Conservation (phyloP, 2,329 filamentous ascomycete species). For the Colletotrichum sp. region DNA sequence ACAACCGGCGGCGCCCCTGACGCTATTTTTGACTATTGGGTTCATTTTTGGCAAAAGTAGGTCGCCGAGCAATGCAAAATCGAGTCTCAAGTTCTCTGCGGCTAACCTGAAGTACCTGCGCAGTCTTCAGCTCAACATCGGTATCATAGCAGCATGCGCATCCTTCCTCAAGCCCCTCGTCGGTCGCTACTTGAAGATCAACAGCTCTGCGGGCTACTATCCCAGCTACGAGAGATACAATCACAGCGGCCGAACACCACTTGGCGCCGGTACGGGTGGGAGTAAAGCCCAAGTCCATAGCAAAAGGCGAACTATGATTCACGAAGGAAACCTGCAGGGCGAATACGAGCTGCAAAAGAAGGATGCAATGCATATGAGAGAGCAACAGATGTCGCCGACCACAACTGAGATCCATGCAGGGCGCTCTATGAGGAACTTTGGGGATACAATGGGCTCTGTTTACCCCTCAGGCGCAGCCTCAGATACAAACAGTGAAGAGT, state of each 20-base stretch:
- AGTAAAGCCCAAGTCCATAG: neutral
- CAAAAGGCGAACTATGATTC: neutral
- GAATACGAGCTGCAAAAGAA: neutral
- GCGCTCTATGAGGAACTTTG: neutral
- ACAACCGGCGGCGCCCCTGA: conserved; percentile 30
- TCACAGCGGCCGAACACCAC: neutral
- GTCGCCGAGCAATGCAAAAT: neutral
- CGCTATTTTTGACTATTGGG: neutral
- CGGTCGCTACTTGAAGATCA: conserved; percentile 28
- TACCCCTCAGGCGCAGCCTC: neutral
- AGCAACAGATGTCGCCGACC: neutral
- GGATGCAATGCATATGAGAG: neutral
- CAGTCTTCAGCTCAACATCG: conserved; percentile 44
- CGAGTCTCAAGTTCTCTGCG: neutral
- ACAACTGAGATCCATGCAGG: neutral
- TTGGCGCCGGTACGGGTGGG: neutral
- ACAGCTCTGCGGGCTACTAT: conserved; percentile 16
- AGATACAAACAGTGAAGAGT: neutral
- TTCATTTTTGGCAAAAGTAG: neutral
- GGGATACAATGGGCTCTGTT: neutral
- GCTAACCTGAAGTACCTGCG: neutral
- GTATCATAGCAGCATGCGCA: conserved; percentile 43
- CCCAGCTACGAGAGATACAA: neutral
- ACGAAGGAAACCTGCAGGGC: neutral
- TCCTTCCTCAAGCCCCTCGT: conserved; percentile 42